Evolutionary conservation across 2,329 filamentous ascomycete genomes (phyloP), one percentile per base, ranked within the genome.

Genomic region (Cucurbitaria berberidis): DNA sequence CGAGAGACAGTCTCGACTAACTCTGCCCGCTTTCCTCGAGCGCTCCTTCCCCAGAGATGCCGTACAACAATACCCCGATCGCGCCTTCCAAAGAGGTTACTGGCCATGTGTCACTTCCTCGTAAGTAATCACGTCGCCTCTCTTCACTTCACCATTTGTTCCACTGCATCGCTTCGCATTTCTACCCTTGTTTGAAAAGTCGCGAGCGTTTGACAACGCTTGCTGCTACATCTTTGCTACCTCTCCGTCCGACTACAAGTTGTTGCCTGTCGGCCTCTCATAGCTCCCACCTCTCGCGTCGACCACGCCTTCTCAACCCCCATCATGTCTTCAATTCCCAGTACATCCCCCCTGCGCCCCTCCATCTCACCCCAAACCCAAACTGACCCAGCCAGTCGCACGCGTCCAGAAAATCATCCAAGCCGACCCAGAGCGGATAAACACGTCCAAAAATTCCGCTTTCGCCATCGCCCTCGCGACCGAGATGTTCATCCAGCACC

Each of bases 341-440:
- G 43, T 2, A 29, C 15, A 16, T 24, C 6, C 32, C 34, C n/a
- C 13, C 27, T 43, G 26, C 29, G 35, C 22, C 36, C 21, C 18
- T 43, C 19, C 15, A 30, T 8, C 11, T n/a, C 38, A 43, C 30
- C 32, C 27, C 18, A 30, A 11, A 10, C 5, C 10, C 15, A 36
- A 9, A 22, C 47, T 55, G 46, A 54, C 47, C 10, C 18, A 22
- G 3, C 10, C 67, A 98, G 95, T 98, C 50, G 90, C 95, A 16
- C 86, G 95, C 67, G 91, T 99, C 53, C 97, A 97, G 78, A 96
- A 96, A 78, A 96, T 99, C 72, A 91, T 99, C 55, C 84, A 86
- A 43, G 84, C 91, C 52, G 95, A 99, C 75, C 69, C 68, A 0
- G 86, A 90, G 38, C 93, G 97, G 58, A 89, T 96, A 57, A 82